A percentile compares a stretch with the other conserved stretches of the same genome.
These are phyloP conservation scores for Monosporascus sp. DNA, from an alignment of 2,329 filamentous ascomycete species.

Conservation along the genomic window DNA sequence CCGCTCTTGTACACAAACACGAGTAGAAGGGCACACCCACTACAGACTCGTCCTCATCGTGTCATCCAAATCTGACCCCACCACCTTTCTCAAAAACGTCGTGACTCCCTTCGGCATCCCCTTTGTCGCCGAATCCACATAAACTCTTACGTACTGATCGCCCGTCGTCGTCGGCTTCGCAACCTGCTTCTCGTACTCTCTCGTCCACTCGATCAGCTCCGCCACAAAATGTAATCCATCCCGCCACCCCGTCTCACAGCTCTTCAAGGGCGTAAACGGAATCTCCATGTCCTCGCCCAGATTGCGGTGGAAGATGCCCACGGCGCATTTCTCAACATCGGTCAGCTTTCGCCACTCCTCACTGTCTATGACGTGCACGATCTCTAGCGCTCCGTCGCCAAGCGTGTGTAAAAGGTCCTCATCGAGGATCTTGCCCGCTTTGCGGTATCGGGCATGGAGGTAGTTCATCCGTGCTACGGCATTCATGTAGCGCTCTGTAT, in stretches of 20 bases:
- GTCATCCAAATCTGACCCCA: not conserved
- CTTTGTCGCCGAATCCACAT: conserved; percentile 27
- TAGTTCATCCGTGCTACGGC: conserved; percentile 35
- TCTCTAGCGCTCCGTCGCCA: conserved; percentile 6
- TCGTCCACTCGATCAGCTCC: conserved; percentile 18
- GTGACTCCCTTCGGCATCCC: conserved; percentile 11
- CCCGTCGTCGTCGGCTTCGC: conserved; percentile 28
- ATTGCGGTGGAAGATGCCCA: conserved; percentile 20
- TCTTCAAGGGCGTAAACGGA: conserved; percentile 20
- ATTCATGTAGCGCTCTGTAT: conserved; percentile 8
- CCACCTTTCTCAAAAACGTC: not conserved
- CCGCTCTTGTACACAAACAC: not conserved
- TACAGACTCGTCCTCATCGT: not conserved
- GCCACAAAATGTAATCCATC: conserved; percentile 22
- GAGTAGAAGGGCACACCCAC: not conserved
- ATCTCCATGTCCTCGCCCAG: conserved; percentile 23
- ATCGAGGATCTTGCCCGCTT: conserved; percentile 30
- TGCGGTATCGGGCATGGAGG: conserved; percentile 31
- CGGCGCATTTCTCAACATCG: conserved; percentile 21
- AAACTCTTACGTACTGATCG: conserved; percentile 16
- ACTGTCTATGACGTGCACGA: conserved; percentile 12
- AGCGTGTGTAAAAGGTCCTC: conserved; percentile 35
- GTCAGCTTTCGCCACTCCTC: conserved; percentile 19
- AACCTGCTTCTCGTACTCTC: conserved; percentile 16
- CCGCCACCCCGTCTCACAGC: conserved; percentile 1